Conservation (phyloP, 176 grass and related monocot species). For the Echinochloa phyllopogon region DNA sequence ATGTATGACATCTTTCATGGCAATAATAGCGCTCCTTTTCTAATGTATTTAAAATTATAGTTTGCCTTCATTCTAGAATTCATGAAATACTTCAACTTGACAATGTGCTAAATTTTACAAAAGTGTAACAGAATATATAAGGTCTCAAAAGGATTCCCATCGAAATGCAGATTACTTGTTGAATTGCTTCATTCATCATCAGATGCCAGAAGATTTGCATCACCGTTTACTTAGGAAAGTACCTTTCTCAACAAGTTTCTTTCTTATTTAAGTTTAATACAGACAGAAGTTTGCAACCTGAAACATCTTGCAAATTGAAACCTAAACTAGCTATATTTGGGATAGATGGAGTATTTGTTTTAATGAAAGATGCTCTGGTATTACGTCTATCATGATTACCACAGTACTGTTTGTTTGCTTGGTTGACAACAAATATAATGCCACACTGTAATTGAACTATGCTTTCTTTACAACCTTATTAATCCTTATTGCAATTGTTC, state of each 20-base stretch:
- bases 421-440: constrained; percentile 26
- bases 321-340: too few species aligned
- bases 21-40: not conserved
- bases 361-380: not conserved
- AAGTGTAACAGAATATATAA: constrained; percentile 17
- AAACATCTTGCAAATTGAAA: constrained; percentile 11
- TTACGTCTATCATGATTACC: not conserved
- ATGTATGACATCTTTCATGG: constrained; percentile 37
- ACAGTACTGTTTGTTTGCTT: constrained; percentile 15
- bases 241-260: constrained; percentile 9
- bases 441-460: constrained; percentile 1
- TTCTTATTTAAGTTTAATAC: constrained; percentile 4
- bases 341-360: not conserved
- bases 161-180: constrained; percentile 12
- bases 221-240: constrained; percentile 31
- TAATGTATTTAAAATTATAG: not conserved
- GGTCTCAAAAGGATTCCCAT: not conserved
- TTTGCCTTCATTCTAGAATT: constrained; percentile 20
- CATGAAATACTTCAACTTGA: not conserved
- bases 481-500: constrained; percentile 17
- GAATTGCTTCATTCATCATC: constrained; percentile 9
- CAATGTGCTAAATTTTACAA: not conserved
- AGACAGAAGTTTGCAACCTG: not conserved
- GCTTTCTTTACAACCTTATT: not conserved
- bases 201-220: constrained; percentile 7